Base-by-base conservation (phyloP, 2,329 filamentous ascomycete species). In the Aspergillus unguis region DNA sequence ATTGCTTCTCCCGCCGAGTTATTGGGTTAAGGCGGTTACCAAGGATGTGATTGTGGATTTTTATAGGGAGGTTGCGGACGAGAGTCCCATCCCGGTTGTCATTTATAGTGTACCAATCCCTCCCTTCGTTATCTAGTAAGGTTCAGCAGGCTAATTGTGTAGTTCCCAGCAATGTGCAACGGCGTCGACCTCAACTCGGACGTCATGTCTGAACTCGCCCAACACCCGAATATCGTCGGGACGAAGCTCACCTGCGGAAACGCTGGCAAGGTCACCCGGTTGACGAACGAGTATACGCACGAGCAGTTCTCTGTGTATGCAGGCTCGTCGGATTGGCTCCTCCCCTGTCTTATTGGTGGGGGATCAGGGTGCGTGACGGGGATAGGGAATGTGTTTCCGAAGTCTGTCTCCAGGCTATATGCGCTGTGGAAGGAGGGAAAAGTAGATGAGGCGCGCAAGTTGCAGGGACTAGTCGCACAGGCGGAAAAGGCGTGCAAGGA, bases 231-330 rank as follows among this genome's bases (percentile, higher is more conserved):
- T 59, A 86, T 89, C 59, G 81, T 87, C 46, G 86, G 85, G 29
- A 82, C 84, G 48, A 89, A 89, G 73, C 73, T 88, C 49, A 89
- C 86, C 3, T 89, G 86, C 63, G 86, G 85, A n/a, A 85, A 83
- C 59, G 86, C 88, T 28, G 86, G 84, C 53, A 90, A 89, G 71
- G 79, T 90, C 44, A 82, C 83, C 3, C 77, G 86, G 50, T 59
- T 63, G 50, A 71, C 58, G n/a, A 62, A 68, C 37, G 63, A 71
- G 27, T 75, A 72, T 23, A 59, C 56, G 0, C 71, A 68, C 2
- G 63, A 62, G 5, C 69, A 77, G 40, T 77, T 78, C 25, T 71
- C 66, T 23, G 73, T 77, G 1, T 75, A 71, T 45, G 74, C 74
- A 0, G 75, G 76, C 2, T 75, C 72, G 35, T 73, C 69, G 8